A percentile compares a stretch with the other conserved stretches of the same genome.
phyloP scores from a whole-genome alignment of 225 moss, liverwort and hornwort genomes.

The Marchantia paleacea region DNA sequence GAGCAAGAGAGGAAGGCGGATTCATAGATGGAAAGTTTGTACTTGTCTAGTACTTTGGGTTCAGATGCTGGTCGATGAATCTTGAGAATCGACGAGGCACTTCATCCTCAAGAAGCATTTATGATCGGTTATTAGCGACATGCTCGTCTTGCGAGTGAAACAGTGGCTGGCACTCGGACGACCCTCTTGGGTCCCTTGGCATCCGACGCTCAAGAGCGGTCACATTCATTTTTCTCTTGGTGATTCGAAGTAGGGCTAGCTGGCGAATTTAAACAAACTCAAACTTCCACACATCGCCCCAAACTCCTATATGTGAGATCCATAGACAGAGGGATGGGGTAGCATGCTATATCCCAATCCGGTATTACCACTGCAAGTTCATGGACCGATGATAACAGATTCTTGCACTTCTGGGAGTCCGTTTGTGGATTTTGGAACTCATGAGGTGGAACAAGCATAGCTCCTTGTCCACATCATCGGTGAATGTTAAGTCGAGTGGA shows the following conservation, averaged over 20 bases:
- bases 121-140: not conserved
- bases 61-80: not conserved
- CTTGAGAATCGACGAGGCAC: not conserved
- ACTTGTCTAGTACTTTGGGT: not conserved
- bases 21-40: not conserved
- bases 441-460: too few species aligned
- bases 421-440: too few species aligned
- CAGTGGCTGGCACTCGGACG: too few species aligned
- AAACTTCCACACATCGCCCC: conserved; percentile 23
- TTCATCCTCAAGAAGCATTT: not conserved
- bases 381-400: conserved; percentile 17
- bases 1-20: not conserved
- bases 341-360: conserved; percentile 1
- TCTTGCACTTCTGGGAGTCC: conserved; percentile 20
- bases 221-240: too few species aligned
- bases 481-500: too few species aligned
- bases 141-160: too few species aligned
- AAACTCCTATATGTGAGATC: conserved; percentile 26
- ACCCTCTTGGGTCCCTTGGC: too few species aligned
- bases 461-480: too few species aligned
- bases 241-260: conserved; percentile 34
- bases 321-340: conserved; percentile 36
- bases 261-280: conserved; percentile 40
- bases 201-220: too few species aligned
- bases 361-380: too few species aligned